Evolutionary conservation across 495 filamentous ascomycete genomes (phyloP).

Genomic region (Achaetomiella virescens): DNA sequence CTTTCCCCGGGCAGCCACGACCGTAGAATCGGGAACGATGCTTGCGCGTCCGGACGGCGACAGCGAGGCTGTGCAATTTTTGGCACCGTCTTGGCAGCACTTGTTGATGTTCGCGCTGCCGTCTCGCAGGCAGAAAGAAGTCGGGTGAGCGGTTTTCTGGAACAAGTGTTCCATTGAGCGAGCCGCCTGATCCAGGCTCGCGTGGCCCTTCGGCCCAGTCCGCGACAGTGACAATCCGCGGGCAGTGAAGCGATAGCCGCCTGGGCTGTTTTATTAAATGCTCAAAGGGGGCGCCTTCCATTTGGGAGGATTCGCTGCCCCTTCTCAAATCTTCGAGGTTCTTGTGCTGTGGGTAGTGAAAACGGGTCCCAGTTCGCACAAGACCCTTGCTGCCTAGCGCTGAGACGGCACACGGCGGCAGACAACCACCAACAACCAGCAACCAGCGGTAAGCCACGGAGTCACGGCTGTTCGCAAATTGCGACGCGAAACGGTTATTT

Average conservation of each 20-base stretch:
- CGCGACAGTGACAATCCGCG: too few species aligned
- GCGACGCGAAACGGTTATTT: not conserved
- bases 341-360: not conserved
- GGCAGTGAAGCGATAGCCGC: too few species aligned
- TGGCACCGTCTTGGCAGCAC: not conserved
- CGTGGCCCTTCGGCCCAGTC: too few species aligned
- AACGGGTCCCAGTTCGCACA: not conserved
- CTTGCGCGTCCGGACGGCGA: slow-evolving; percentile 12
- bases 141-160: not conserved
- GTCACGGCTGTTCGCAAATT: not conserved
- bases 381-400: slow-evolving; percentile 13
- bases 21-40: not conserved
- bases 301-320: too few species aligned
- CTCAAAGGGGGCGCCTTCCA: not conserved
- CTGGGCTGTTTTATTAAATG: too few species aligned
- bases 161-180: too few species aligned
- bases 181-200: too few species aligned
- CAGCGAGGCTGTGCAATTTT: slow-evolving; percentile 8
- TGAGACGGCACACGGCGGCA: not conserved
- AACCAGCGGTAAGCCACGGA: not conserved
- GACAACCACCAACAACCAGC: not conserved
- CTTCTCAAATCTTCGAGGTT: too few species aligned
- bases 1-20: not conserved
- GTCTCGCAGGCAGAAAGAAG: too few species aligned
- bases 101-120: too few species aligned